Evolutionary conservation across 805 yeast species (phyloP).

Genomic region (Candida ipomoeae): DNA sequence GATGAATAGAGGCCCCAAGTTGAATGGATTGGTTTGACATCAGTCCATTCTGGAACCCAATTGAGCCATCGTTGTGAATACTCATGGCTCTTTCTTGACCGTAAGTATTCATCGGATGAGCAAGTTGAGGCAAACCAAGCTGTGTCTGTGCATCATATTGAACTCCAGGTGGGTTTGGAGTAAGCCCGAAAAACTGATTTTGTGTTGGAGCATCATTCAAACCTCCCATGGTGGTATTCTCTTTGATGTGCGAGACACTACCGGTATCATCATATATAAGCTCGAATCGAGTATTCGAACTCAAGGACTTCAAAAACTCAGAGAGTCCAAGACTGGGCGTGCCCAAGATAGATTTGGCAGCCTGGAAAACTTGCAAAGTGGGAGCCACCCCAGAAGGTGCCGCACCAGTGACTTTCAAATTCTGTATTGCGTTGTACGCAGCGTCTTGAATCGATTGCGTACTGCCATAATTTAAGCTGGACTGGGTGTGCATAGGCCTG

Average conservation of each 20-base stretch:
- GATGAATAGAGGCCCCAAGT: neutral
- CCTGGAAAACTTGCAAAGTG: slow-evolving; percentile 28
- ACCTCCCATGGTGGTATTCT: neutral
- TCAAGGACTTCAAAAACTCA: slow-evolving; percentile 24
- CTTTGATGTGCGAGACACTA: slow-evolving; percentile 39
- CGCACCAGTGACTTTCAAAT: slow-evolving; percentile 33
- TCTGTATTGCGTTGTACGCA: slow-evolving; percentile 37
- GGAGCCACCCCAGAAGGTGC: slow-evolving; percentile 37
- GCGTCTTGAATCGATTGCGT: slow-evolving; percentile 35
- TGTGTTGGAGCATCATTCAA: neutral
- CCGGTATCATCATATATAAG: slow-evolving; percentile 44
- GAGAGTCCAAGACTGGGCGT: slow-evolving; percentile 28
- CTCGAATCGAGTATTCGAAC: slow-evolving; percentile 33
- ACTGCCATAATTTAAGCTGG: neutral
- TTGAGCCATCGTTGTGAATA: neutral
- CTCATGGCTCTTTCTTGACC: neutral
- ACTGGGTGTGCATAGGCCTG: neutral
- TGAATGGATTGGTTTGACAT: neutral
- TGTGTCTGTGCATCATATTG: neutral
- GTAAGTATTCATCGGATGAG: neutral
- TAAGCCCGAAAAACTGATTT: neutral
- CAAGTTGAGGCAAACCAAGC: neutral
- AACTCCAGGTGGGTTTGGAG: neutral
- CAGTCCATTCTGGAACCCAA: neutral
- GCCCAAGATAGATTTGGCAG: slow-evolving; percentile 26